phyloP scores from a whole-genome alignment of 192 early-diverging fungal genomes.

The Coemansia erecta region DNA sequence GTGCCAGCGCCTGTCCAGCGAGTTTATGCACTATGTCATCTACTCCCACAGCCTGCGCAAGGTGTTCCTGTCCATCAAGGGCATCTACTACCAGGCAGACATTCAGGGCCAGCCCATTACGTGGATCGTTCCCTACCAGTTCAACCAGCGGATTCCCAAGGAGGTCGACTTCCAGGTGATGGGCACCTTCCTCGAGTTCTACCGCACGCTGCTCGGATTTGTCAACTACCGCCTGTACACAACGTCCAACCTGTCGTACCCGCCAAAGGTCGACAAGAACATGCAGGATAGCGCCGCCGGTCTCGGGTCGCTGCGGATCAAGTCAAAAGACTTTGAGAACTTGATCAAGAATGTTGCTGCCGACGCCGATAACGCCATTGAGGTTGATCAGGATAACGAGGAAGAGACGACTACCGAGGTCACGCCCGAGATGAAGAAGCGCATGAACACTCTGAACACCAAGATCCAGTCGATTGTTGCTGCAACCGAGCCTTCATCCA shows the following conservation, averaged over 20 bases:
- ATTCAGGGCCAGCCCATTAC: constrained; percentile 90
- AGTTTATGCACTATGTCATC: constrained; percentile 94
- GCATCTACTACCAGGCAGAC: constrained; percentile 99
- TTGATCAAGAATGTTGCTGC: constrained; percentile 34
- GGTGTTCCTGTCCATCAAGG: constrained; percentile 97
- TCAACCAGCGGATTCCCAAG: constrained; percentile 80
- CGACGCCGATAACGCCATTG: constrained; percentile 15
- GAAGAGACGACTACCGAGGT: background rate
- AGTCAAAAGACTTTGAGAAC: constrained; percentile 40
- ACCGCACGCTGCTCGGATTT: constrained; percentile 89
- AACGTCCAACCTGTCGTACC: constrained; percentile 86
- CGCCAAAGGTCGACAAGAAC: constrained; percentile 71
- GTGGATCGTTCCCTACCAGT: constrained; percentile 96
- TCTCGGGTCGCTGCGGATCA: constrained; percentile 41
- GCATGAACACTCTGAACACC: constrained; percentile 31
- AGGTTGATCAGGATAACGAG: constrained; percentile 25
- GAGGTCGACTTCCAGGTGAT: constrained; percentile 98
- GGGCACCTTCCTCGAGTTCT: constrained; percentile 95
- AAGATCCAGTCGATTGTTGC: constrained; percentile 44
- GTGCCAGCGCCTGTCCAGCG: constrained; percentile 80
- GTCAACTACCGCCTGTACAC: constrained; percentile 92
- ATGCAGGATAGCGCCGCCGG: constrained; percentile 49
- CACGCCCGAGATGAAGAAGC: constrained; percentile 22
- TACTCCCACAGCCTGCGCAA: constrained; percentile 76
- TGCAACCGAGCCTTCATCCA: constrained; percentile 3